Evolutionary conservation across 345 rosid species (phyloP).

Genomic region (Salix exigua): DNA sequence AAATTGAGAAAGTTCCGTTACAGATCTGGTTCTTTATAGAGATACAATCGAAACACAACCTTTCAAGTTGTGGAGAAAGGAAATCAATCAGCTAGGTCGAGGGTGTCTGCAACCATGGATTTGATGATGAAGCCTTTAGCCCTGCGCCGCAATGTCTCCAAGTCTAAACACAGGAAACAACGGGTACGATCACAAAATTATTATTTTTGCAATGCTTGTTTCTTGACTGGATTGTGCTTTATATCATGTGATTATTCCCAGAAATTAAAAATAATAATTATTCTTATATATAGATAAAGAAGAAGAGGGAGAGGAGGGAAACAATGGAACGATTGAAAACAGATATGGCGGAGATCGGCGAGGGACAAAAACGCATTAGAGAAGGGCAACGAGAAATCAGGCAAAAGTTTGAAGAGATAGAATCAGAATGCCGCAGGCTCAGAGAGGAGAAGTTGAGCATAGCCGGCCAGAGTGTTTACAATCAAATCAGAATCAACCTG

Average conservation of each 20-base stretch:
- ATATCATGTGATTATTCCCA: neutral
- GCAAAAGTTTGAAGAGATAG: neutral
- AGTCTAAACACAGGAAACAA: neutral
- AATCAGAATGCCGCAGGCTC: neutral
- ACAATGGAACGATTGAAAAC: neutral
- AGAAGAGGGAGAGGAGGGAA: neutral
- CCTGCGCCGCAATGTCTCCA: neutral
- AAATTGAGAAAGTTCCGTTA: no score
- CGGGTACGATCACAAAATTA: accelerated
- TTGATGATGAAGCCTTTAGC: neutral
- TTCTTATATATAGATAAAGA: neutral
- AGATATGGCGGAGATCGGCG: neutral
- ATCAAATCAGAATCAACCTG: neutral
- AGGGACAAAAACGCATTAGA: neutral
- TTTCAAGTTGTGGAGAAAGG: neutral
- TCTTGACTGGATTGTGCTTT: neutral
- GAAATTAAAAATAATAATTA: neutral
- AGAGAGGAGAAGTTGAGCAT: neutral
- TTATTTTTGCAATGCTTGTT: neutral
- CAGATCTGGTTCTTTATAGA: no score
- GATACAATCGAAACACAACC: neutral
- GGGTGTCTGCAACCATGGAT: neutral
- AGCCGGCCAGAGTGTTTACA: neutral
- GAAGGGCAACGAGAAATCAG: neutral
- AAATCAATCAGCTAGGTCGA: neutral